Conservation (phyloP, 495 filamentous ascomycete species). For the Xylaria palmicola region DNA sequence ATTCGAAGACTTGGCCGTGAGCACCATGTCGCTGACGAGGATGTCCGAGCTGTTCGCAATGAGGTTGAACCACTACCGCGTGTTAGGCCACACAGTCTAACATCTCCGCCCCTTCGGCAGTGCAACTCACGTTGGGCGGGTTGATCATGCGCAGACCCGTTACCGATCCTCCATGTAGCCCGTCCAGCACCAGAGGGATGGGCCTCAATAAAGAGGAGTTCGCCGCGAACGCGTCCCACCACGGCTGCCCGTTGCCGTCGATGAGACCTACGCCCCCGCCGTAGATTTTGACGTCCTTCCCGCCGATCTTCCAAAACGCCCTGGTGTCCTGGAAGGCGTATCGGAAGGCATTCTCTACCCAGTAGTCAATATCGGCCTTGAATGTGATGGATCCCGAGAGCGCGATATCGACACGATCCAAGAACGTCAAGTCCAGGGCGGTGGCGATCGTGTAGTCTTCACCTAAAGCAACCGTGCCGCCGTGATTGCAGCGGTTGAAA, state of each 20-base stretch:
- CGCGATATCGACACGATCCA: conserved; percentile 59
- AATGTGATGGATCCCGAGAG: conserved; percentile 17
- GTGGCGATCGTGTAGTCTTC: conserved; percentile 58
- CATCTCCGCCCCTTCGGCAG: neutral
- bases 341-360: conserved; percentile 29
- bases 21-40: conserved; percentile 65
- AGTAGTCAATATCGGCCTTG: conserved; percentile 28
- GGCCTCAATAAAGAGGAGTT: conserved; percentile 37
- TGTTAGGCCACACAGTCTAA: neutral
- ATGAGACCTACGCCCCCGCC: conserved; percentile 29
- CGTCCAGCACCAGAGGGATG: conserved; percentile 62
- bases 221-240: conserved; percentile 62
- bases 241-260: conserved; percentile 55
- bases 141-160: conserved; percentile 61
- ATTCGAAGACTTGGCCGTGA: conserved; percentile 30
- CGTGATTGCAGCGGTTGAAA: conserved; percentile 61
- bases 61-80: conserved; percentile 57
- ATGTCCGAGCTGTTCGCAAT: conserved; percentile 67
- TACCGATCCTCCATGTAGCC: conserved; percentile 59
- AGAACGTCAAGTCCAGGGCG: conserved; percentile 60
- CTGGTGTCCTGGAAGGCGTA: conserved; percentile 30
- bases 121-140: conserved; percentile 49
- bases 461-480: conserved; percentile 60
- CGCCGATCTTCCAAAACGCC: conserved; percentile 34
- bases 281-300: conserved; percentile 33